These are phyloP conservation scores for Secale cereale DNA, from an alignment of 176 grass and related monocot species.

Conservation along the genomic window DNA sequence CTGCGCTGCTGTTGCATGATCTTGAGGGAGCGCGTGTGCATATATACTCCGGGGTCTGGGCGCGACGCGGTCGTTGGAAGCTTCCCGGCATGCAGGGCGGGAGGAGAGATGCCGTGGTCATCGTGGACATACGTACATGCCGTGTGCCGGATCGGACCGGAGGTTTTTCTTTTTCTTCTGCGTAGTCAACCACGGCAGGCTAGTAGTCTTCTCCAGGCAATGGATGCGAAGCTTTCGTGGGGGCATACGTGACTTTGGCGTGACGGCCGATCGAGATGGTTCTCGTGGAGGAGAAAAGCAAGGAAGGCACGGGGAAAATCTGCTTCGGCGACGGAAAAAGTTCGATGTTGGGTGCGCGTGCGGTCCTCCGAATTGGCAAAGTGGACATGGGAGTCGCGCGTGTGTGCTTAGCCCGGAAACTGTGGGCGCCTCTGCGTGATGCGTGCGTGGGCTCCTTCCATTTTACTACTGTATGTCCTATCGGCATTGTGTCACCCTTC, in stretches of 20 bases:
- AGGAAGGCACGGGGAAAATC: neutral
- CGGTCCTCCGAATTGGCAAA: too few relatives aligned
- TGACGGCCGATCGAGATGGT: neutral
- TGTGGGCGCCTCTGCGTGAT: too few relatives aligned
- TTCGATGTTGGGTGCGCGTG: neutral
- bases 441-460: too few relatives aligned
- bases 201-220: too few relatives aligned
- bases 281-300: neutral
- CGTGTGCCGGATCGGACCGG: neutral
- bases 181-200: too few relatives aligned
- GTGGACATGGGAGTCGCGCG: too few relatives aligned
- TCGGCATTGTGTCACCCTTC: too few relatives aligned
- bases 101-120: neutral
- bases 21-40: neutral
- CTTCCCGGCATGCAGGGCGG: constrained; percentile 20
- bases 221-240: neutral
- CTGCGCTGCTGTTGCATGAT: too few relatives aligned
- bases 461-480: too few relatives aligned
- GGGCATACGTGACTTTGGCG: neutral
- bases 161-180: neutral
- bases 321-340: neutral
- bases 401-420: too few relatives aligned
- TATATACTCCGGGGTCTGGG: neutral
- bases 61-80: constrained; percentile 22
- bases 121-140: neutral